A percentile compares a stretch with the other conserved stretches of the same genome.
Conservation (phyloP, 768 basidiomycete genomes). For the Tephrocybe rancida region DNA sequence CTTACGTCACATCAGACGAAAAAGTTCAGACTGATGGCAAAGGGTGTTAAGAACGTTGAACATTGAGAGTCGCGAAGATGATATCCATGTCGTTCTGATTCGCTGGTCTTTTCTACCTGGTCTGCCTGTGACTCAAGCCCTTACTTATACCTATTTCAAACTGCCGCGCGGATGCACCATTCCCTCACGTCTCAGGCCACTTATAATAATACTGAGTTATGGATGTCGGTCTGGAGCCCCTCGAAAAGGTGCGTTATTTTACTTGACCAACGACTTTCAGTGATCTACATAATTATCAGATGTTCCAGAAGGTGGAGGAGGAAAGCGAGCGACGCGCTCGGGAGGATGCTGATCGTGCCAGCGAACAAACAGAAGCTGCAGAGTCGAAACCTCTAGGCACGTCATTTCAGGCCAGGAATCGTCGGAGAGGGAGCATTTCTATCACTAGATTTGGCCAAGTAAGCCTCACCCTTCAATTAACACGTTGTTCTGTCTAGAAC, state of each 20-base stretch:
- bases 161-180: slow-evolving; percentile 1
- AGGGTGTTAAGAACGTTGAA: neutral
- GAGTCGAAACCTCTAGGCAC: neutral
- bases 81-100: slow-evolving; percentile 5
- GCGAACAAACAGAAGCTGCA: neutral
- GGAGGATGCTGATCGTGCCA: slow-evolving; percentile 6
- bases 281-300: slow-evolving; percentile 1
- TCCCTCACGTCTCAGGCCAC: neutral
- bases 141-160: neutral
- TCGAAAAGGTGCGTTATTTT: slow-evolving; percentile 14
- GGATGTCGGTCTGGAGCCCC: slow-evolving; percentile 17
- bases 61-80: slow-evolving; percentile 9
- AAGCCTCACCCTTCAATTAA: slow-evolving; percentile 14
- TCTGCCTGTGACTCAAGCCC: neutral
- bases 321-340: slow-evolving; percentile 18
- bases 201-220: slow-evolving; percentile 2
- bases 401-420: slow-evolving; percentile 32
- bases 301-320: slow-evolving; percentile 20
- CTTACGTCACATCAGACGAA: neutral
- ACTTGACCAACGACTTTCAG: neutral
- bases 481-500: slow-evolving; percentile 16
- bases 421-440: slow-evolving; percentile 54
- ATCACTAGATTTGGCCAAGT: slow-evolving; percentile 67
- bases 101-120: neutral
- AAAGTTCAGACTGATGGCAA: neutral